Base-by-base conservation (phyloP, 2,329 filamentous ascomycete species). In the Trichothecium sympodiale region DNA sequence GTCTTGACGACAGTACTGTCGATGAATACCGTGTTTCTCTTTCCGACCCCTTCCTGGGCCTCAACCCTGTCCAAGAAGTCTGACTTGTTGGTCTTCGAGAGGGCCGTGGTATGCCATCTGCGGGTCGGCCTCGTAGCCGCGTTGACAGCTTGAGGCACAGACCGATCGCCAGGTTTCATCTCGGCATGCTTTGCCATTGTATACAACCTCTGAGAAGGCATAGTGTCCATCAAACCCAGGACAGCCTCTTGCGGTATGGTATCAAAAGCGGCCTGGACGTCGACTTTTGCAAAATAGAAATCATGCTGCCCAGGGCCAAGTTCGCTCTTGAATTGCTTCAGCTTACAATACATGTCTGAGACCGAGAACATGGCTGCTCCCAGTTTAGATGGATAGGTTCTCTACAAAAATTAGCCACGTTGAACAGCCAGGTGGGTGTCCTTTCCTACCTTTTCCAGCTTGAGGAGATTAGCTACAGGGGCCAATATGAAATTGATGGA, bases 211-310 rank as follows among this genome's bases (percentile, higher is more conserved):
- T 81, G 62, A 10, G 60, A 62, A 43, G 56, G 74, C 43, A 71
- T 75, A 35, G 51, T 77, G 39, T 43, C 56, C 43, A 93, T 71
- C 17, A 96, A 63, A 17, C 65, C 54, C 25, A 95, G 51, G 14
- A 96, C 64, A 1, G 76, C 74, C 17, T 71, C 59, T 53, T 96
- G 91, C 0, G 91, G 91, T 31, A 98, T 95, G 0, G 83, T 94
- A 56, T 98, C 91, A 53, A 95, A 98, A 47, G 89, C 94, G 3
- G 85, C 77, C 52, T 84, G 75, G 15, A 98, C 88, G 51, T 98
- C 91, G 10, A 94, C 67, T 54, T 98, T 98, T 41, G 80, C 88
- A 57, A 96, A 94, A 57, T 83, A 96, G 2, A 95, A 59, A 4
- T 57, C 64, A 8, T 52, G 48, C 1, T 57, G 47, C 0, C 44